Conservation (phyloP, 2,329 filamentous ascomycete species). For the Didymella keratinophila region DNA sequence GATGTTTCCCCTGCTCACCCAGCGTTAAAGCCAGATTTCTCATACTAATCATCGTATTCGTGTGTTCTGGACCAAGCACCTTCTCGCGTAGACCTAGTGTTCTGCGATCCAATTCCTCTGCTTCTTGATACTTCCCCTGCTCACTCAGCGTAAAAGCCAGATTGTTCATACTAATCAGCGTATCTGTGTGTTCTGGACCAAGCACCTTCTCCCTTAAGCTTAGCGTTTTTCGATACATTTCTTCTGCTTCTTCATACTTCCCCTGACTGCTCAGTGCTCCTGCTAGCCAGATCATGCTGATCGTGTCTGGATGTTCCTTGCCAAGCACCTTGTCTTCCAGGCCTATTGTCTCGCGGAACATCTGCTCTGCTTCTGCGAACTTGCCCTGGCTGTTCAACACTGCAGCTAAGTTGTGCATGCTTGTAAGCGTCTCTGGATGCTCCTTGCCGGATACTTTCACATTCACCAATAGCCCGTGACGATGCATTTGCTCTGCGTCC, state of each 20-base stretch:
- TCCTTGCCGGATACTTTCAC: not conserved
- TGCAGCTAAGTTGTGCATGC: not conserved
- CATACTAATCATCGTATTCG: not conserved
- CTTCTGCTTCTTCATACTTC: not conserved
- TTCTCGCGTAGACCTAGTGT: not conserved
- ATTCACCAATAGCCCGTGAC: not conserved
- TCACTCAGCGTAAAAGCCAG: not conserved
- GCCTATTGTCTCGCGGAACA: not conserved
- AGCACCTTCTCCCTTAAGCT: not conserved
- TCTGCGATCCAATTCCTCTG: not conserved
- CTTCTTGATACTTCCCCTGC: not conserved
- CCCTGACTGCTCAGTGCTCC: not conserved
- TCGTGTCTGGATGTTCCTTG: not conserved
- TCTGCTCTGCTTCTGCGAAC: not conserved
- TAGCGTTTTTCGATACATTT: not conserved
- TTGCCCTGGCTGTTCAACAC: not conserved
- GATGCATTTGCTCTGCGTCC: constrained; percentile 4
- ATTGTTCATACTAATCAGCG: not conserved
- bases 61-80: not conserved
- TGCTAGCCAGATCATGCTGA: not conserved
- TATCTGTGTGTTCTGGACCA: not conserved
- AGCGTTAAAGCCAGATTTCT: not conserved
- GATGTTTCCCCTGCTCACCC: not conserved
- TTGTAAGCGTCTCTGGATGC: not conserved
- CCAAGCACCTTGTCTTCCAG: not conserved